Evolutionary conservation across 1,284 basidiomycete genomes (phyloP).

Genomic region (Golubevia pallescens): DNA sequence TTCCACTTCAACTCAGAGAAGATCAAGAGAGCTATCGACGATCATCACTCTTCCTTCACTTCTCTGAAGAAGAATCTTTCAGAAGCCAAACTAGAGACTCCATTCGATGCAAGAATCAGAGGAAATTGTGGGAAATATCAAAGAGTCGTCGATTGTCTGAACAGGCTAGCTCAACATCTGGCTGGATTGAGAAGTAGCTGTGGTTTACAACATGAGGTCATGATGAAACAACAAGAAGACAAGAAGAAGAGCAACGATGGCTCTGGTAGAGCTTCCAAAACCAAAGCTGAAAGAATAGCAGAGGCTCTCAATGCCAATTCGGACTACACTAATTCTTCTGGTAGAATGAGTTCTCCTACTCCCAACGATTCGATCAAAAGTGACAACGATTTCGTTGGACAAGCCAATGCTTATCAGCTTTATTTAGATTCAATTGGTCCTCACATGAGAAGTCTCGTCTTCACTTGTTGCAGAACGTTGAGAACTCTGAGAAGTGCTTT

Average conservation of each 20-base stretch:
- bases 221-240: slow-evolving; percentile 18
- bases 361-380: slow-evolving; percentile 3
- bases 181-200: slow-evolving; percentile 48
- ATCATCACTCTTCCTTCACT: slow-evolving; percentile 52
- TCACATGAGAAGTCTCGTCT: slow-evolving; percentile 50
- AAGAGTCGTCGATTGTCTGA: slow-evolving; percentile 41
- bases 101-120: slow-evolving; percentile 43
- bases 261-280: neutral
- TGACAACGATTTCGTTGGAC: slow-evolving; percentile 1
- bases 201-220: slow-evolving; percentile 47
- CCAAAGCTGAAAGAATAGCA: neutral
- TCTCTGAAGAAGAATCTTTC: slow-evolving; percentile 48
- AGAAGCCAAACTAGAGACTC: slow-evolving; percentile 48
- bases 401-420: slow-evolving; percentile 27
- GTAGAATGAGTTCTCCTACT: neutral
- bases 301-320: neutral
- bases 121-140: slow-evolving; percentile 34
- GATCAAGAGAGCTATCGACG: slow-evolving; percentile 50
- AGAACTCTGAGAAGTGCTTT: slow-evolving; percentile 74
- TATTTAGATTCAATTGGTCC: slow-evolving; percentile 47
- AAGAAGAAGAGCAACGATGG: neutral
- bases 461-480: slow-evolving; percentile 71
- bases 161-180: slow-evolving; percentile 51
- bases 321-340: neutral
- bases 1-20: slow-evolving; percentile 43